Evolutionary conservation across 495 filamentous ascomycete genomes (phyloP), one percentile per base, ranked within the genome.

Genomic region (Xylaria venustula): DNA sequence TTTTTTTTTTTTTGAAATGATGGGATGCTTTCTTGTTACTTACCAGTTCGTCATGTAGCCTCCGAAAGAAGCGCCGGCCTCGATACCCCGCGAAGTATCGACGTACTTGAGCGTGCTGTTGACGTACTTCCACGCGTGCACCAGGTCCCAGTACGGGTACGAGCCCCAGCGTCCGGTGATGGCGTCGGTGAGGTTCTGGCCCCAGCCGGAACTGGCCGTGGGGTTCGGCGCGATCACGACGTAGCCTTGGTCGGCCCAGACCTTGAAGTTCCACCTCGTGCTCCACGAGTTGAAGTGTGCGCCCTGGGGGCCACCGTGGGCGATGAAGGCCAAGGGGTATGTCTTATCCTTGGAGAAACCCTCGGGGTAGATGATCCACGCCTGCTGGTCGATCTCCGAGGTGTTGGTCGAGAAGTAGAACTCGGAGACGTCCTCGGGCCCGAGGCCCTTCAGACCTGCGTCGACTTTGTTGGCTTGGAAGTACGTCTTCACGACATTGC

Each of bases 231-330:
- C 79, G 44, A 91, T 78, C 19, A 89, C 86, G 34, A 91, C 80
- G 59, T 90, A 90, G 17, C 88, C 88, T 60, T 89, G 87, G 64
- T 91, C 88, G 2, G 89, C 88, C 69, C 88, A 91, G 12, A 89
- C 81, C 5, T 86, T 87, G 1, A 86, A 87, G 60, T 91, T 91
- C 88, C 88, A 91, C 8, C 89, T 77, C 0, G 86, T 90, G 37
- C 77, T 83, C 88, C 88, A 91, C 17, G 77, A 73, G 66, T 90
- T 71, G 41, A 53, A 71, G 25, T 69, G 67, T 7, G 85, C 83
- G 7, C 85, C 86, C 60, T 91, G 87, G 0, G 88, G 88, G 1
- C 88, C 88, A 36, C 88, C 88, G 50, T 91, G 88, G n/a, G 90
- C 82, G 62, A 90, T 68, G 60, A 87, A 90, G 0, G 88, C 86